A percentile compares a stretch with the other conserved stretches of the same genome.
Evolutionary conservation across 352 stramenopile genomes (phyloP).

Genomic region (Thraustotheca clavata): DNA sequence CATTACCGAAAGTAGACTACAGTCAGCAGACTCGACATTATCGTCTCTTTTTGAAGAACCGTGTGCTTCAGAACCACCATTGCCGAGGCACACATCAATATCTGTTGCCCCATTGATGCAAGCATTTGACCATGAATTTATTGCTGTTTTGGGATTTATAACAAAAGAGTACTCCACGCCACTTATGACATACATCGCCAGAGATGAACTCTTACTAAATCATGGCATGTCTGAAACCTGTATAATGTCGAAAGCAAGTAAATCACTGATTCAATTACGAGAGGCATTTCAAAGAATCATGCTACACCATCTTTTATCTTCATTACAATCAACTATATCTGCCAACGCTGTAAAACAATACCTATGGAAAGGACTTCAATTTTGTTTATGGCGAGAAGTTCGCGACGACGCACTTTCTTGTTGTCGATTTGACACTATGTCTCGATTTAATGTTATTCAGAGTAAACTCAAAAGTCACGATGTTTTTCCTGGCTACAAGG

Average conservation of each 20-base stretch:
- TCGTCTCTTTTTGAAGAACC: neutral
- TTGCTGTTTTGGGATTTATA: neutral
- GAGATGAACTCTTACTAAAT: neutral
- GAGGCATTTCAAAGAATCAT: slow-evolving; percentile 8
- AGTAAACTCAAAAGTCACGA: neutral
- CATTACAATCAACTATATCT: neutral
- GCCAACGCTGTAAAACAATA: neutral
- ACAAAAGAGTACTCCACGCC: neutral
- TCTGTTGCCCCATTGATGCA: neutral
- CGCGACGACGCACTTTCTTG: slow-evolving; percentile 6
- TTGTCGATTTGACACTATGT: neutral
- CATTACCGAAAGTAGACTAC: too few relatives aligned
- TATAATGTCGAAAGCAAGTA: neutral
- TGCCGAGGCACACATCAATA: neutral
- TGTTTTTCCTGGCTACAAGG: slow-evolving; percentile 9
- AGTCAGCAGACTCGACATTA: neutral
- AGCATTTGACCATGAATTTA: neutral
- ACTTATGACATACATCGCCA: neutral
- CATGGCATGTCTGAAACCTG: neutral
- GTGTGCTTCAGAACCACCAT: neutral
- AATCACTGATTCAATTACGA: neutral
- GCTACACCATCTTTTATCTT: neutral
- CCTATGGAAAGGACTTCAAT: neutral
- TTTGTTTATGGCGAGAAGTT: slow-evolving; percentile 11
- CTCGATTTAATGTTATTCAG: neutral